Percentiles rank a stretch among this genome's conserved stretches.
These are phyloP conservation scores for Daldinia loculata DNA, from an alignment of 495 filamentous ascomycete genomes.

Conservation along the genomic window DNA sequence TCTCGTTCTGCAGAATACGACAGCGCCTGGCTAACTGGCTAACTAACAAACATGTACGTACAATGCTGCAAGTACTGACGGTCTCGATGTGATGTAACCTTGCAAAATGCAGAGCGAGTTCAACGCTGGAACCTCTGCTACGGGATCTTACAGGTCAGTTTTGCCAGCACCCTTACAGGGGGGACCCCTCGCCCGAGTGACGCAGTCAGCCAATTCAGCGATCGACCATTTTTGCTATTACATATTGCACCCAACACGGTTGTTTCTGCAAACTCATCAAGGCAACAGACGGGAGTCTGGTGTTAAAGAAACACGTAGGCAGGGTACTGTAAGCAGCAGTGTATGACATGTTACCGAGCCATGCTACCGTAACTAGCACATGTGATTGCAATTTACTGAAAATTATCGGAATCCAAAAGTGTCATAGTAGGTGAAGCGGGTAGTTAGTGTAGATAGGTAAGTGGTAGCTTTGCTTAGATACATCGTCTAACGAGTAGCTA, in stretches of 20 bases:
- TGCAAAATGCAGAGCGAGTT: constrained; percentile 33
- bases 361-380: constrained; percentile 20
- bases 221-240: constrained; percentile 36
- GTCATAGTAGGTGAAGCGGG: not conserved
- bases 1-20: constrained; percentile 36
- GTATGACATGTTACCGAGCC: constrained; percentile 35
- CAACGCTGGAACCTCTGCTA: constrained; percentile 34
- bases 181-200: constrained; percentile 39
- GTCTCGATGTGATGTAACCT: constrained; percentile 41
- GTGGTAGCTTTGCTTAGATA: constrained; percentile 10
- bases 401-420: constrained; percentile 11
- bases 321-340: constrained; percentile 17
- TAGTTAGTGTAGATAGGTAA: not conserved
- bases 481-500: constrained; percentile 25
- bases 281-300: not conserved
- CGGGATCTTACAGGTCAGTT: constrained; percentile 43
- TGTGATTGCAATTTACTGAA: constrained; percentile 21
- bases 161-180: constrained; percentile 24
- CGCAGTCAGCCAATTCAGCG: constrained; percentile 44
- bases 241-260: constrained; percentile 17
- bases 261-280: constrained; percentile 31
- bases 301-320: constrained; percentile 18
- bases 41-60: constrained; percentile 7
- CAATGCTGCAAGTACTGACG: constrained; percentile 21
- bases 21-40: constrained; percentile 15